Base-by-base conservation (phyloP, 2,329 filamentous ascomycete genomes). In the Hymenoscyphus scutula region DNA sequence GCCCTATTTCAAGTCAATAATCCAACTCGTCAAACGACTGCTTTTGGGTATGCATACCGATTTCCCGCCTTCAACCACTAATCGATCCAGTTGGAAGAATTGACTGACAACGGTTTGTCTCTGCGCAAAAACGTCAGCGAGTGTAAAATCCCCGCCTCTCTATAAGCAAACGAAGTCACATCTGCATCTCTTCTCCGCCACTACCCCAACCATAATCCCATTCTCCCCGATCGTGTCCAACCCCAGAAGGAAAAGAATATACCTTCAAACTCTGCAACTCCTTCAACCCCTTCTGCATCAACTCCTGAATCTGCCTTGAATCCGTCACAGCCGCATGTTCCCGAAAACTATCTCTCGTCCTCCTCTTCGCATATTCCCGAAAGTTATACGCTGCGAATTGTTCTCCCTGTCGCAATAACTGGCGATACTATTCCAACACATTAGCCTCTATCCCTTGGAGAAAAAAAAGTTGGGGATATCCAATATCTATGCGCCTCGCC, bases 351-450 rank as follows among this genome's bases (percentile, higher is more conserved):
- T 98, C 95, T 75, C 85, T 85, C 75, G 95, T 97, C 77, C 94
- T 86, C 74, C 95, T 89, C 78, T 88, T 90, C 60, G 95, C 93
- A 78, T 99, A 99, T 77, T 97, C 94, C 79, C 95, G 87, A 83
- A 97, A 99, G 80, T 98, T 99, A 82, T 98, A 99, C 70, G 90
- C 87, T 66, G 92, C 86, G 77, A 99, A 98, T 74, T 97, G 90
- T 65, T 84, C 83, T 66, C 92, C 88, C 76, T 95, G 90, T 71
- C 93, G 90, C 72, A 98, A 82, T 71, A 99, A 82, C 73, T 94
- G 94, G 69, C 95, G 93, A 79, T 97, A 98, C 93, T 97, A 56
- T 13, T 23, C 10, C n/a, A 27, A 10, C 5, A 48, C 10, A 25
- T 48, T 25, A 48, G 41, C n/a, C n/a, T 23, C n/a, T 23, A 48